Conservation (phyloP, 1,284 basidiomycete species). For the Stygiomarasmius scandens region DNA sequence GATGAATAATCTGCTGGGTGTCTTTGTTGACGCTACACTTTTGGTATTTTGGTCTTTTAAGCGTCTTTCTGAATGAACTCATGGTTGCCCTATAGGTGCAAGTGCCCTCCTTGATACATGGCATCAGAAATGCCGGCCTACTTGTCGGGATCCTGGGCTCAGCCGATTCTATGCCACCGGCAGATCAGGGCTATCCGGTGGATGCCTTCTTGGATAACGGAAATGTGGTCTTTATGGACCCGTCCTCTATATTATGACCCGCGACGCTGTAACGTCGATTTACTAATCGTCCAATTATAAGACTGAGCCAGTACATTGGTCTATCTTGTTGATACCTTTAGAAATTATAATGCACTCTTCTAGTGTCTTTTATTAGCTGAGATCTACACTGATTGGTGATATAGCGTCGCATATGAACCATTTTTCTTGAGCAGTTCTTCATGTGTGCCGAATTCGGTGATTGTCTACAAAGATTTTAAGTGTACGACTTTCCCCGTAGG, state of each 20-base stretch:
- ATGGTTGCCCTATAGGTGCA: slow-evolving; percentile 52
- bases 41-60: slow-evolving; percentile 53
- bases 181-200: slow-evolving; percentile 52
- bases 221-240: slow-evolving; percentile 66
- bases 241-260: slow-evolving; percentile 31
- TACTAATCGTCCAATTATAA: background rate
- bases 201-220: slow-evolving; percentile 70
- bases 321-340: background rate
- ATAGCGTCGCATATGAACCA: slow-evolving; percentile 71
- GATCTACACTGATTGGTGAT: slow-evolving; percentile 63
- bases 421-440: slow-evolving; percentile 65
- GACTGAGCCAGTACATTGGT: slow-evolving; percentile 7
- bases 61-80: too few relatives aligned
- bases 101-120: slow-evolving; percentile 85
- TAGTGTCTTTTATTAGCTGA: background rate
- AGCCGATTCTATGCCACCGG: slow-evolving; percentile 41
- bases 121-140: slow-evolving; percentile 87
- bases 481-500: slow-evolving; percentile 17
- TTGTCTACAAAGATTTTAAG: slow-evolving; percentile 48
- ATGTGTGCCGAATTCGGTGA: slow-evolving; percentile 81
- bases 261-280: background rate
- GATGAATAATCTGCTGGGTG: slow-evolving; percentile 90
- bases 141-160: slow-evolving; percentile 81
- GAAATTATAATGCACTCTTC: slow-evolving; percentile 1
- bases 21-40: slow-evolving; percentile 89